Percentiles rank a stretch among this genome's conserved stretches.
These are phyloP conservation scores for Fraxinus anomala DNA, from an alignment of 257 asterid genomes.

Conservation along the genomic window DNA sequence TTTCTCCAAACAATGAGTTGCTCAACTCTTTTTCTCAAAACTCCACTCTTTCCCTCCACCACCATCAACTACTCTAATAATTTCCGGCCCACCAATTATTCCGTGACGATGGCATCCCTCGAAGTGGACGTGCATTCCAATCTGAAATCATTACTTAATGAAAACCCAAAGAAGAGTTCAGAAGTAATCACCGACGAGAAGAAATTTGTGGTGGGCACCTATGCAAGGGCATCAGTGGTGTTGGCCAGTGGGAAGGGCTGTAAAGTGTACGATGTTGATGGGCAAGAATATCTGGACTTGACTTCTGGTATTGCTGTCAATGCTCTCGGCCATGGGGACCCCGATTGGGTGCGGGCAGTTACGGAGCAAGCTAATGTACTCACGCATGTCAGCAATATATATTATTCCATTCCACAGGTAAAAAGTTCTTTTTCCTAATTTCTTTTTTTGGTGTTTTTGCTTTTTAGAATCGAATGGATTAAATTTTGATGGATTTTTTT, in stretches of 20 bases:
- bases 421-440: background rate
- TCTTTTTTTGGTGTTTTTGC: background rate
- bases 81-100: slow-evolving; percentile 25
- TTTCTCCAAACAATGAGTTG: slow-evolving; percentile 39
- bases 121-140: slow-evolving; percentile 45
- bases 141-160: slow-evolving; percentile 24
- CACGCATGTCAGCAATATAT: slow-evolving; percentile 82
- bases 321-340: slow-evolving; percentile 91
- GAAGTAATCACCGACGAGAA: slow-evolving; percentile 74
- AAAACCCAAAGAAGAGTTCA: slow-evolving; percentile 29
- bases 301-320: slow-evolving; percentile 89
- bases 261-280: slow-evolving; percentile 77
- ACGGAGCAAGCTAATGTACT: slow-evolving; percentile 62
- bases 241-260: slow-evolving; percentile 79
- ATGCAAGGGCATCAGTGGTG: slow-evolving; percentile 76
- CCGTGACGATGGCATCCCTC: slow-evolving; percentile 43
- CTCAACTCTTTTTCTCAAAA: slow-evolving; percentile 33
- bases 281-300: slow-evolving; percentile 85
- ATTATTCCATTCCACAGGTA: slow-evolving; percentile 79
- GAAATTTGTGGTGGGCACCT: slow-evolving; percentile 73
- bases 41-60: slow-evolving; percentile 30
- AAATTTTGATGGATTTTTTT: slow-evolving; percentile 18
- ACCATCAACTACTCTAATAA: slow-evolving; percentile 32
- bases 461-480: background rate
- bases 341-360: slow-evolving; percentile 79